These are phyloP conservation scores for Ulmus americana DNA, from an alignment of 331 rosid species.

Conservation along the genomic window DNA sequence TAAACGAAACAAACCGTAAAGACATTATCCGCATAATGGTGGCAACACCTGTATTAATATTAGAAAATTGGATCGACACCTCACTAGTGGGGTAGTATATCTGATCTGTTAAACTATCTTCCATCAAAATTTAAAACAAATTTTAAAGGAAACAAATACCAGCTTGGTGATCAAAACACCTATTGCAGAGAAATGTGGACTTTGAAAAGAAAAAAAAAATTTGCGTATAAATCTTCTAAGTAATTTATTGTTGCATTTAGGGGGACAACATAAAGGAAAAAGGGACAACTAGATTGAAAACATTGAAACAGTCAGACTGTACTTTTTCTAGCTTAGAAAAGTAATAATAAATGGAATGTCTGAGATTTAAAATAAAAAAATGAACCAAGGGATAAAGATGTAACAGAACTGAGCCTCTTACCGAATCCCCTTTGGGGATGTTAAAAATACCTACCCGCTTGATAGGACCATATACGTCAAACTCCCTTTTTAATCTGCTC, in stretches of 20 bases:
- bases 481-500: slow-evolving; percentile 98
- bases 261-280: background rate
- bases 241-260: background rate
- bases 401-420: slow-evolving; percentile 56
- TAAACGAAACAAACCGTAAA: slow-evolving; percentile 32
- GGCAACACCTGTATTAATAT: slow-evolving; percentile 31
- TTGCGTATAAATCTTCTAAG: background rate
- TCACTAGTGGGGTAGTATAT: slow-evolving; percentile 24
- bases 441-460: slow-evolving; percentile 96
- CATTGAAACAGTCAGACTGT: background rate
- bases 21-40: slow-evolving; percentile 28
- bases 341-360: background rate
- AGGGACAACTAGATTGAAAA: background rate
- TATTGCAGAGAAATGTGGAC: slow-evolving; percentile 4
- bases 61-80: slow-evolving; percentile 29
- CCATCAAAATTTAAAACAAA: slow-evolving; percentile 23
- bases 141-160: slow-evolving; percentile 5
- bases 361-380: background rate
- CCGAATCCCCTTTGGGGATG: slow-evolving; percentile 66
- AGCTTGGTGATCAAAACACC: slow-evolving; percentile 5
- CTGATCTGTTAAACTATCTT: slow-evolving; percentile 13
- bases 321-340: background rate
- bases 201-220: too few species aligned
- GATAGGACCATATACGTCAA: slow-evolving; percentile 96
- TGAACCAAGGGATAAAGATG: slow-evolving; percentile 1